A percentile compares a stretch with the other conserved stretches of the same genome.
These are phyloP conservation scores for Moricandia arvensis DNA, from an alignment of 345 rosid genomes.

Conservation along the genomic window DNA sequence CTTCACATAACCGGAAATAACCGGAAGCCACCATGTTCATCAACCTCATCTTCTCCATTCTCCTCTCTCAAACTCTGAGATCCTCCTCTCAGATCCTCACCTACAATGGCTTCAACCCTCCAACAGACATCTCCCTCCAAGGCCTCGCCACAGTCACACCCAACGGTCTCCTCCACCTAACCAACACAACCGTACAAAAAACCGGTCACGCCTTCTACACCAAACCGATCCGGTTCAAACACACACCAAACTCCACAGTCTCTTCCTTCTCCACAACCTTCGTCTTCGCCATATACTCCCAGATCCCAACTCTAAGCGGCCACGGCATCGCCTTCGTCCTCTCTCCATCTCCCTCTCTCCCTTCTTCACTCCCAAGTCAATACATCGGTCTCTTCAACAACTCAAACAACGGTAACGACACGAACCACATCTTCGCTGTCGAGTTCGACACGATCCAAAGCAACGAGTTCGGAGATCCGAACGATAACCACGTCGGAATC, in stretches of 20 bases:
- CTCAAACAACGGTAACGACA: slow-evolving; percentile 50
- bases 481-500: slow-evolving; percentile 84
- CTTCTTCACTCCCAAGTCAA: slow-evolving; percentile 60
- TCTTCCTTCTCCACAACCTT: slow-evolving; percentile 77
- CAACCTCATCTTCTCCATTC: slow-evolving; percentile 23
- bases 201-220: slow-evolving; percentile 85
- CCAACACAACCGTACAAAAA: slow-evolving; percentile 49
- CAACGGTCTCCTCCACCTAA: slow-evolving; percentile 60
- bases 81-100: slow-evolving; percentile 33
- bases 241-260: slow-evolving; percentile 35
- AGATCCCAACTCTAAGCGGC: slow-evolving; percentile 66
- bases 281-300: slow-evolving; percentile 67
- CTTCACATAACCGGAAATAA: slow-evolving; percentile 18
- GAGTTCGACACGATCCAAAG: slow-evolving; percentile 79
- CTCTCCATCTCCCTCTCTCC: slow-evolving; percentile 45
- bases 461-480: slow-evolving; percentile 58
- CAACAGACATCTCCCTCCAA: slow-evolving; percentile 40
- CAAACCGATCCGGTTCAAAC: slow-evolving; percentile 55
- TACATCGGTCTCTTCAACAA: slow-evolving; percentile 71
- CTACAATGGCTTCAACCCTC: slow-evolving; percentile 33
- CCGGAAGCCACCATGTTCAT: slow-evolving; percentile 34
- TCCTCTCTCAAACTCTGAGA: slow-evolving; percentile 14
- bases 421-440: slow-evolving; percentile 73
- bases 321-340: slow-evolving; percentile 81
- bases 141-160: slow-evolving; percentile 56